These are phyloP conservation scores for Suhomyces atakaporum DNA, from an alignment of 1,139 yeast species.

Conservation along the genomic window DNA sequence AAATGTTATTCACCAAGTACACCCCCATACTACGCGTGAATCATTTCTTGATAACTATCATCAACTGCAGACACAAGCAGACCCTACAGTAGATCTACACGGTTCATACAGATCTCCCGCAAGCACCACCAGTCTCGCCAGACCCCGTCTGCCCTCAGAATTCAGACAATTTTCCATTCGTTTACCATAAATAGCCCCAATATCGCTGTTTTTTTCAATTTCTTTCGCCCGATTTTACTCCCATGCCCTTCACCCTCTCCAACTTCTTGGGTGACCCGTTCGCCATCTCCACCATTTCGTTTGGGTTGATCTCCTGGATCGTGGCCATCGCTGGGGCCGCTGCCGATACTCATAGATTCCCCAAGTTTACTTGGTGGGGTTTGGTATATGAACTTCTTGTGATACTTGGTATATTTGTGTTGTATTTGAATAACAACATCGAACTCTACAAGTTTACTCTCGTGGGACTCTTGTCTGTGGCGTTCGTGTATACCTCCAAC, in stretches of 20 bases:
- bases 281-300: conserved; percentile 64
- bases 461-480: conserved; percentile 59
- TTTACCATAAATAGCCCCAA: too few relatives aligned
- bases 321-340: conserved; percentile 86
- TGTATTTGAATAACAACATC: conserved; percentile 68
- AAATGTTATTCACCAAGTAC: too few relatives aligned
- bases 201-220: background rate
- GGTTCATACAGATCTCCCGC: too few relatives aligned
- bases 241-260: conserved; percentile 46
- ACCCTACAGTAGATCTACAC: too few relatives aligned
- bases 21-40: too few relatives aligned
- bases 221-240: conserved; percentile 1
- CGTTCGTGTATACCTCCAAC: conserved; percentile 81
- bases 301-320: conserved; percentile 73
- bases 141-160: too few relatives aligned
- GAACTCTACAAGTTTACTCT: conserved; percentile 71
- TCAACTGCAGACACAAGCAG: too few relatives aligned
- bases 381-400: conserved; percentile 76
- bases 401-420: conserved; percentile 53
- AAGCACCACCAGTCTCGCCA: too few relatives aligned
- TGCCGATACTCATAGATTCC: conserved; percentile 53
- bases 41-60: too few relatives aligned
- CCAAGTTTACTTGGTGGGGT: conserved; percentile 97
- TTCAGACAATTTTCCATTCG: too few relatives aligned
- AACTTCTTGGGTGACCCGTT: conserved; percentile 70